Base-by-base conservation (phyloP, 805 yeast genomes). In the Metschnikowia matae region DNA sequence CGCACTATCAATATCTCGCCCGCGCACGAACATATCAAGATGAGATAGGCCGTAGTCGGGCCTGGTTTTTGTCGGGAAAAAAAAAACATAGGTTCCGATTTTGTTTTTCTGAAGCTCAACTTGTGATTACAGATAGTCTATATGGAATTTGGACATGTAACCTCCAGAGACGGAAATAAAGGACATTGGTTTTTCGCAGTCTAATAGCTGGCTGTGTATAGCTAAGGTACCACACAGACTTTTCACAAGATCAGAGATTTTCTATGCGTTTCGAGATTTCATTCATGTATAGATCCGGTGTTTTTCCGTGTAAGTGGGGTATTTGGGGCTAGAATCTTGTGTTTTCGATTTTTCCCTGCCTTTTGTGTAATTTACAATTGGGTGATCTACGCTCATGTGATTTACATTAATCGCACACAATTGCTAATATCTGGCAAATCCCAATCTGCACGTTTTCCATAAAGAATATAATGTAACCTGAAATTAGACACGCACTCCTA, bases 1-100 rank as follows among this genome's bases (percentile, higher is more conserved):
- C 56, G 56, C 56, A 48, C 21, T 35, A 38, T 33, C 47, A 44
- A 44, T 38, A 48, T 34, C 48, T 43, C 34, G 48, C 50, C 50
- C 47, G 50, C 50, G 50, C 48, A 43, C 50, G 46, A 34, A 44
- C 35, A 41, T 31, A 31, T 23, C 36, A 14, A 18, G 41, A 39
- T 39, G 41, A 39, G 41, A 21, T 39, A 21, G 29, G 31, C 41
- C 31, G 17, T 35, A 14, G 29, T 20, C 41, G 17, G 29, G 29
- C 29, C 29, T 18, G 26, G 29, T 13, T 39, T 39, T 10, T 39
- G 38, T 21, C 17, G 18, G 11, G 4, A 17, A 35, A 15, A 35
- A 17, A 35, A 15, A 35, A 8, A 13, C 3, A n/a, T 15, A 21
- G 18, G 20, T 6, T 17, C 38, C 4, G 20, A 35, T 15, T 15